Conservation (phyloP, 2,329 filamentous ascomycete species). For the Cladosporium sp. region DNA sequence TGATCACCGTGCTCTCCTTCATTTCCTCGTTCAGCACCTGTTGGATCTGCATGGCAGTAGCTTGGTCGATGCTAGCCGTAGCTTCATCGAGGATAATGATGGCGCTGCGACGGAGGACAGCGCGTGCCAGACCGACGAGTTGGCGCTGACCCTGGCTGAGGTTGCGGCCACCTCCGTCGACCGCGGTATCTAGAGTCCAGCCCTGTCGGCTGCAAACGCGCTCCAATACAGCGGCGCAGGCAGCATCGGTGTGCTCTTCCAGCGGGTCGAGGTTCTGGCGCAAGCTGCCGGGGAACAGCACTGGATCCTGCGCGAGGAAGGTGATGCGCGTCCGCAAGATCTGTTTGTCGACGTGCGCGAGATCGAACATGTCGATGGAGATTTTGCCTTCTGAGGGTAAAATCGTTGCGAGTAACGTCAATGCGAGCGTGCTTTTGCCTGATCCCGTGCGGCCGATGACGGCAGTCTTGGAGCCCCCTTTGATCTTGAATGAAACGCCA, state of each 20-base stretch:
- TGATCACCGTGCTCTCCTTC: conserved; percentile 57
- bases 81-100: conserved; percentile 64
- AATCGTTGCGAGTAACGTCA: conserved; percentile 55
- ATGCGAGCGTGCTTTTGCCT: conserved; percentile 73
- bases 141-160: conserved; percentile 62
- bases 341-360: conserved; percentile 55
- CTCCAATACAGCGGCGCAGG: conserved; percentile 49
- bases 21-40: conserved; percentile 52
- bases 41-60: conserved; percentile 55
- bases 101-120: conserved; percentile 55
- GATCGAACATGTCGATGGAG: conserved; percentile 56
- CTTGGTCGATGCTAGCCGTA: conserved; percentile 59
- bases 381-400: conserved; percentile 53
- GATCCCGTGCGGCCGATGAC: conserved; percentile 77
- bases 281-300: conserved; percentile 59
- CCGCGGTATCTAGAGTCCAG: conserved; percentile 52
- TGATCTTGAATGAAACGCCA: conserved; percentile 67
- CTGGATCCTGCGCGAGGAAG: conserved; percentile 63
- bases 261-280: conserved; percentile 60
- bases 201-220: conserved; percentile 52
- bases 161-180: conserved; percentile 59
- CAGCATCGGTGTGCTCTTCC: conserved; percentile 50
- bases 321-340: conserved; percentile 58
- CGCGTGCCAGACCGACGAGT: conserved; percentile 59
- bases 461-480: conserved; percentile 71